phyloP scores from a whole-genome alignment of 2,329 filamentous ascomycete genomes.

The Colletotrichum chlorophyti region DNA sequence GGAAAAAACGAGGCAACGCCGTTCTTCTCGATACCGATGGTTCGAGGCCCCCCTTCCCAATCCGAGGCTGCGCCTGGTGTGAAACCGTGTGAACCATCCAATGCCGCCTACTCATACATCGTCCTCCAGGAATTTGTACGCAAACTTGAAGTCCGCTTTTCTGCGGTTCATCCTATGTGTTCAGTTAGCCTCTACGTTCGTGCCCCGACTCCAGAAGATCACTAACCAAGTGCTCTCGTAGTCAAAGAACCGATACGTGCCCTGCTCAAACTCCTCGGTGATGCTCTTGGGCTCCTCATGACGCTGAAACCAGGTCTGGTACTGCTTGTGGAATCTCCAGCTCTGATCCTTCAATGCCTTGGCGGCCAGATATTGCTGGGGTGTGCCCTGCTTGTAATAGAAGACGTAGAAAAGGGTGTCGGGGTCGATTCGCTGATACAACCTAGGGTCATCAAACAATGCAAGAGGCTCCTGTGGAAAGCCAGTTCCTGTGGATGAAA shows the following conservation, averaged over 20 bases:
- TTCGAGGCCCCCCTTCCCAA: conserved; percentile 20
- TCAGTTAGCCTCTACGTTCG: conserved; percentile 32
- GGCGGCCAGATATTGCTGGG: conserved; percentile 93
- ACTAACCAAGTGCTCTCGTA: conserved; percentile 98
- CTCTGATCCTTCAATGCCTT: conserved; percentile 98
- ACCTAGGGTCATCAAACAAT: conserved; percentile 87
- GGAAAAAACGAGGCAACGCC: conserved; percentile 29
- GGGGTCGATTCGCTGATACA: conserved; percentile 90
- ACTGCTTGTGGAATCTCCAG: conserved; percentile 99
- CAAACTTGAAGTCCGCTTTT: conserved; percentile 98
- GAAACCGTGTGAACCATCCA: conserved; percentile 22
- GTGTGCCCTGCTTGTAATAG: conserved; percentile 96
- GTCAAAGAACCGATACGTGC: conserved; percentile 98
- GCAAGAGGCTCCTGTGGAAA: conserved; percentile 93
- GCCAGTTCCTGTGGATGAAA: conserved; percentile 75
- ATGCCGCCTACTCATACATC: conserved; percentile 65
- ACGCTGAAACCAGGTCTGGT: conserved; percentile 98
- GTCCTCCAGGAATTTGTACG: conserved; percentile 97
- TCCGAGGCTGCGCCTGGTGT: conserved; percentile 25
- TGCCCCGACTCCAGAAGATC: not conserved
- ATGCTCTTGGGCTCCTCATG: conserved; percentile 99
- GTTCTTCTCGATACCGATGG: conserved; percentile 18
- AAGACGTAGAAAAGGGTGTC: conserved; percentile 99
- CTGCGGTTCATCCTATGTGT: conserved; percentile 89
- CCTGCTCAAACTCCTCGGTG: conserved; percentile 98